phyloP scores from a whole-genome alignment of 2,329 filamentous ascomycete genomes.

The Xylariaceae sp. region DNA sequence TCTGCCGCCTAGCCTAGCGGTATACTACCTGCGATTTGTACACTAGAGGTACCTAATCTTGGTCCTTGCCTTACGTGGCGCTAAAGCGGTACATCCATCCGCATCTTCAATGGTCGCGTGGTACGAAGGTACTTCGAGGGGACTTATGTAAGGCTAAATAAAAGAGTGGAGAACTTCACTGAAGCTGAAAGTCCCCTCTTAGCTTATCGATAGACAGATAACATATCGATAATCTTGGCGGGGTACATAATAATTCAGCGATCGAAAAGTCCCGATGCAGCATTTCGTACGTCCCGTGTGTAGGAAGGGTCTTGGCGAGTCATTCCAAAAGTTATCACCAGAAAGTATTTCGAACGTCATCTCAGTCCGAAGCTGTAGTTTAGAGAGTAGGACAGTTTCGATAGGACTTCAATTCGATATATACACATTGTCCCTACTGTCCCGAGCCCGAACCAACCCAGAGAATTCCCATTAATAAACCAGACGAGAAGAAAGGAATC shows the following conservation, averaged over 20 bases:
- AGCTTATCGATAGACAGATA: neutral
- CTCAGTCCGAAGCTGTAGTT: too few species aligned
- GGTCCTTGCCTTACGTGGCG: too few species aligned
- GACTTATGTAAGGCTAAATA: too few species aligned
- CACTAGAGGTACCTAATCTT: neutral
- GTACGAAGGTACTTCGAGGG: too few species aligned
- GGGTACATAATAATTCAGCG: constrained; percentile 6
- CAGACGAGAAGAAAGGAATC: neutral
- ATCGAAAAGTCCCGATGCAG: neutral
- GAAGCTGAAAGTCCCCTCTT: too few species aligned
- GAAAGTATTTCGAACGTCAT: neutral
- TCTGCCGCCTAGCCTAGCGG: constrained; percentile 30
- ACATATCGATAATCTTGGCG: constrained; percentile 21
- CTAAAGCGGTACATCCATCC: too few species aligned
- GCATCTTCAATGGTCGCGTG: too few species aligned
- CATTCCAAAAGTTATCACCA: neutral
- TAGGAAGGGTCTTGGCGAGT: neutral
- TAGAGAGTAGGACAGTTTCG: neutral
- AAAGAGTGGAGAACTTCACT: too few species aligned
- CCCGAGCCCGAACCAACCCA: neutral
- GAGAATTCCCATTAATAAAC: neutral
- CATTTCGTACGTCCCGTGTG: neutral
- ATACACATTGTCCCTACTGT: neutral
- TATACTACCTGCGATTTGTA: constrained; percentile 7
- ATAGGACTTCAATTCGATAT: neutral